Evolutionary conservation across 495 filamentous ascomycete genomes (phyloP).

Genomic region (Penicillium herquei): DNA sequence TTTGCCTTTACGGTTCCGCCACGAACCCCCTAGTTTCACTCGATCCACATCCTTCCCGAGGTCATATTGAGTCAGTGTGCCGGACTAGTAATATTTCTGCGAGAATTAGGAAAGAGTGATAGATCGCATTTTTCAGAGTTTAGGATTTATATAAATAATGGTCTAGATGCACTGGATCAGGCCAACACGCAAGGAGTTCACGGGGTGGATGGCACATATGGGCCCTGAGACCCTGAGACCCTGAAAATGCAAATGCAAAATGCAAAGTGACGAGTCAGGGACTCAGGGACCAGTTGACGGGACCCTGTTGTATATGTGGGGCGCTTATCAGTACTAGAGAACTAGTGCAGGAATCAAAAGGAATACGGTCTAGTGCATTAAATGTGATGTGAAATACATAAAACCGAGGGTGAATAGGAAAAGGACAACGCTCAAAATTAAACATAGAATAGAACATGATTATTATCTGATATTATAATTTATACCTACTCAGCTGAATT

Average conservation of each 20-base stretch:
- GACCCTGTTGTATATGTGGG: neutral
- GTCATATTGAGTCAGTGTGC: neutral
- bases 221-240: neutral
- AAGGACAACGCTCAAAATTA: too few relatives aligned
- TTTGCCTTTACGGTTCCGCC: constrained; percentile 11
- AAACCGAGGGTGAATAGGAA: too few relatives aligned
- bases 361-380: too few relatives aligned
- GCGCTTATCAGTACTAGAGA: too few relatives aligned
- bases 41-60: neutral
- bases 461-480: too few relatives aligned
- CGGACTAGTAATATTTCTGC: neutral
- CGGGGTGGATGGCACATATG: too few relatives aligned
- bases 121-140: neutral
- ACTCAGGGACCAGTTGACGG: neutral
- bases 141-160: neutral
- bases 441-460: too few relatives aligned
- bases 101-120: neutral
- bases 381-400: too few relatives aligned
- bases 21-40: constrained; percentile 28
- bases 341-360: too few relatives aligned
- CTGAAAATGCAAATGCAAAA: neutral
- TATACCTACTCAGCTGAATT: too few relatives aligned
- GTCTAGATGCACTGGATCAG: neutral
- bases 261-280: neutral
- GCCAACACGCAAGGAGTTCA: neutral